Base-by-base conservation (phyloP, 2,329 filamentous ascomycete genomes). In the Metarhizium anisopliae region DNA sequence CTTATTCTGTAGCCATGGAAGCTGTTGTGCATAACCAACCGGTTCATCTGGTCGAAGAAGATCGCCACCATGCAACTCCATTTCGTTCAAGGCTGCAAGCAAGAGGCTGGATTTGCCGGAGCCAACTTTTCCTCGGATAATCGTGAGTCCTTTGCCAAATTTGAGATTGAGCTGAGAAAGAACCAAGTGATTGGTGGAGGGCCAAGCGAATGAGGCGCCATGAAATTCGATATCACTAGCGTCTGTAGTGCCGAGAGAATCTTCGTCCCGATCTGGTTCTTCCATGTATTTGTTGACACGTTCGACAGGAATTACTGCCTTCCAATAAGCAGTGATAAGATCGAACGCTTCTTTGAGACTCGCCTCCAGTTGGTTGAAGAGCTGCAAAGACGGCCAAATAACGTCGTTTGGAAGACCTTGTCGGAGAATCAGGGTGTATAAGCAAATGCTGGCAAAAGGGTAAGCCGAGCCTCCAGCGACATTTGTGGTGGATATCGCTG, bases 231-330 rank as follows among this genome's bases (percentile, higher is more conserved):
- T 73, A 16, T 78, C 72, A 10, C 56, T 62, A 6, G 59, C 68
- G 50, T 59, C 60, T 13, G 56, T 56, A 3, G 76, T 70, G 8
- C 67, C 66, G 4, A 70, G 63, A 4, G 74, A 72, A 3, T 69
- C 68, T 32, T 80, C 76, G 35, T 82, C 80, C 62, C 90, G 90
- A 64, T 96, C 84, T 0, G 89, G 89, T 68, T 96, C 91, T 0
- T 77, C 74, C 89, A 96, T 95, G 71, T 95, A 96, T 25, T 82
- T 79, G 63, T 95, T 88, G 20, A 96, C 90, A 60, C 91, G 85
- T 8, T 81, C 83, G 59, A 95, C 83, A 0, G 91, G 87, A 18
- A 96, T 86, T n/a, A 82, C 85, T 0, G 90, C 89, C 63, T 95
- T 95, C 60, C 95, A 79, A 4, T 93, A 72, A 0, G 86, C 81